Percentiles rank a stretch among this genome's conserved stretches.
These are phyloP conservation scores for Prunus mira DNA, from an alignment of 306 rosid species.

Conservation along the genomic window DNA sequence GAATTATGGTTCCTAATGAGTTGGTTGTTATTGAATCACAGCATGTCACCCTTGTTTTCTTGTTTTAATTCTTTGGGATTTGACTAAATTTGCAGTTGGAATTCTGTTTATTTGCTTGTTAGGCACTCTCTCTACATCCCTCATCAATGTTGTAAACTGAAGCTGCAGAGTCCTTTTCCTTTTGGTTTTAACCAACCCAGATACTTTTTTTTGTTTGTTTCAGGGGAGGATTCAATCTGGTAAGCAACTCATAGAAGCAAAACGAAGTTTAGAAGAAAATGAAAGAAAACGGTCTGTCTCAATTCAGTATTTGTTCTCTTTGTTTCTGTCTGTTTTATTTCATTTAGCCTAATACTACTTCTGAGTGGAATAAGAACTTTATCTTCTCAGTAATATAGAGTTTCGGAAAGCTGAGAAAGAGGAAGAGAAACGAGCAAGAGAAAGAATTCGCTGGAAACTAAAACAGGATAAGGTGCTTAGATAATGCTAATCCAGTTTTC, in stretches of 20 bases:
- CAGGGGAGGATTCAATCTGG: conserved; percentile 67
- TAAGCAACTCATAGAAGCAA: conserved; percentile 59
- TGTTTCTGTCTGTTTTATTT: neutral
- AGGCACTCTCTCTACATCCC: neutral
- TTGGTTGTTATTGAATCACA: neutral
- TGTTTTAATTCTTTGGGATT: neutral
- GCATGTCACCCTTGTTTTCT: neutral
- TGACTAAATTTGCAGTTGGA: neutral
- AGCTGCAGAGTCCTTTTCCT: neutral
- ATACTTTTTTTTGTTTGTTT: conserved; percentile 22
- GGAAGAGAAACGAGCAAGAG: conserved; percentile 76
- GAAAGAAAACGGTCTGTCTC: conserved; percentile 60
- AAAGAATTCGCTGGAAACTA: conserved; percentile 48
- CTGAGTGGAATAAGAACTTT: conserved; percentile 9
- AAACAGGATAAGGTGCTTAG: conserved; percentile 78
- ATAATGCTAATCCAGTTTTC: conserved; percentile 4
- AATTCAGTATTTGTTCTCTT: conserved; percentile 8
- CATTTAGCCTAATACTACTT: neutral
- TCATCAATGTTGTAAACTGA: neutral
- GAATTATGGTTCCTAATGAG: neutral
- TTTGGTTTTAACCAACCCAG: neutral
- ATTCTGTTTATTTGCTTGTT: neutral
- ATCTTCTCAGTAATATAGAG: conserved; percentile 40
- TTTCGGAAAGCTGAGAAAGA: conserved; percentile 57
- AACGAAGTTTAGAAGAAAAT: conserved; percentile 53